Conservation (phyloP, 2,329 filamentous ascomycete species). For the Apiospora rasikravindrae region DNA sequence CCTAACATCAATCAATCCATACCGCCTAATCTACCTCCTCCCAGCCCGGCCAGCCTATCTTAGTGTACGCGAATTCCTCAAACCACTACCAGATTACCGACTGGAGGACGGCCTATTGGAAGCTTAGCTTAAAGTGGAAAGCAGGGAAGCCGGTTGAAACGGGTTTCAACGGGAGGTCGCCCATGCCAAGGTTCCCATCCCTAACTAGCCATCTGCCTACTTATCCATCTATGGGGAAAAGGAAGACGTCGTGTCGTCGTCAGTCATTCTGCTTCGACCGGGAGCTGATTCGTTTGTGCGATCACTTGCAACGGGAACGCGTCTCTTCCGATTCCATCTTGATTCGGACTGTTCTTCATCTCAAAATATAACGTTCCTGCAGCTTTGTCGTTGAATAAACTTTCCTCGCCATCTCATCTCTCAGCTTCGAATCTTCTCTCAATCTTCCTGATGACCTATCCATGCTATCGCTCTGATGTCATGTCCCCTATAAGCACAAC, state of each 20-base stretch:
- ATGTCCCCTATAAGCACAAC: background rate
- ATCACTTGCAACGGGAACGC: constrained; percentile 2
- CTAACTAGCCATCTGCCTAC: background rate
- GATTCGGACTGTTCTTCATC: background rate
- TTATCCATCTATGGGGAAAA: background rate
- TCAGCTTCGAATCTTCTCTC: background rate
- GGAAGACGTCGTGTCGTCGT: background rate
- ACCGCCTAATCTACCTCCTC: background rate
- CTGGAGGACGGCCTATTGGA: constrained; percentile 11
- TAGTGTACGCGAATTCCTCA: background rate
- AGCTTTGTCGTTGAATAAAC: constrained; percentile 1
- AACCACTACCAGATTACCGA: background rate
- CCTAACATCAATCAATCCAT: background rate
- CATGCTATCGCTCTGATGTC: background rate
- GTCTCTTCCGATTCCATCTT: background rate
- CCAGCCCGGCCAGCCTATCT: background rate
- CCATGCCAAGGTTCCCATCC: constrained; percentile 21
- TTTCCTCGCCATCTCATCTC: constrained; percentile 6
- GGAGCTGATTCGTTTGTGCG: background rate
- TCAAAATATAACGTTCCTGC: constrained; percentile 14
- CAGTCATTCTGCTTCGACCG: background rate
- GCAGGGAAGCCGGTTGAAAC: constrained; percentile 9
- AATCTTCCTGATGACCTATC: background rate
- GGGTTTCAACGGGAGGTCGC: constrained; percentile 20
- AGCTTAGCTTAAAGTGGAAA: background rate